Evolutionary conservation across 2,329 filamentous ascomycete species (phyloP).

Genomic region (Pseudopyricularia cyperi): DNA sequence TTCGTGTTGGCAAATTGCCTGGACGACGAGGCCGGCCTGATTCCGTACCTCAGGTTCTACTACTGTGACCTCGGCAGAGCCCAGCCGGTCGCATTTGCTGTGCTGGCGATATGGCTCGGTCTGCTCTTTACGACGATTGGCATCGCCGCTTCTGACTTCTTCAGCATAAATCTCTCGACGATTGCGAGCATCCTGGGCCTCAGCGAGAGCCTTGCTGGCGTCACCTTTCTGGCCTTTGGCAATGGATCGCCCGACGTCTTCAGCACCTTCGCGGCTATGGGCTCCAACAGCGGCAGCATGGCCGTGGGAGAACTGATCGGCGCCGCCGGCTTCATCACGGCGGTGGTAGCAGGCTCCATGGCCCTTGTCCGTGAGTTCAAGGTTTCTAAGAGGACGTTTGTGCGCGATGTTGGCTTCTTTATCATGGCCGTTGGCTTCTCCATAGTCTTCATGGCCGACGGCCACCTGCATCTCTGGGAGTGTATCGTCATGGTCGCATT

Average conservation of each 20-base stretch:
- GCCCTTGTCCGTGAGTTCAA: constrained; percentile 90
- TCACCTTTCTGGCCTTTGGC: constrained; percentile 92
- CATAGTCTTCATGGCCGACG: constrained; percentile 78
- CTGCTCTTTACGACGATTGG: constrained; percentile 93
- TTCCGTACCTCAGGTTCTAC: constrained; percentile 82
- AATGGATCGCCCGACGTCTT: constrained; percentile 98
- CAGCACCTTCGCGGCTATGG: constrained; percentile 96
- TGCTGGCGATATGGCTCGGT: constrained; percentile 72
- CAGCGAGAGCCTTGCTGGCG: constrained; percentile 90
- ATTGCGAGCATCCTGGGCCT: constrained; percentile 81
- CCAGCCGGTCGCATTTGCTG: constrained; percentile 64
- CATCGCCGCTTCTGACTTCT: constrained; percentile 95
- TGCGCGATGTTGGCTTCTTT: constrained; percentile 88
- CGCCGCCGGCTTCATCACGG: constrained; percentile 89
- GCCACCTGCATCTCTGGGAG: constrained; percentile 75
- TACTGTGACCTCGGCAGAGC: constrained; percentile 64
- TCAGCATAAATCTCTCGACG: constrained; percentile 91
- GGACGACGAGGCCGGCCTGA: constrained; percentile 79
- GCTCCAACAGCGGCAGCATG: constrained; percentile 91
- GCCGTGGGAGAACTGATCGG: constrained; percentile 92
- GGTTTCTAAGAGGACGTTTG: constrained; percentile 78
- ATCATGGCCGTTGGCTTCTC: constrained; percentile 76
- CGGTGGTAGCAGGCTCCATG: constrained; percentile 95
- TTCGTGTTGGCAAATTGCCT: constrained; percentile 73
- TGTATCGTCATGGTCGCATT: constrained; percentile 82